A percentile compares a stretch with the other conserved stretches of the same genome.
Conservation (phyloP, 73 alveolate genomes). For the Uronychia binucleata region DNA sequence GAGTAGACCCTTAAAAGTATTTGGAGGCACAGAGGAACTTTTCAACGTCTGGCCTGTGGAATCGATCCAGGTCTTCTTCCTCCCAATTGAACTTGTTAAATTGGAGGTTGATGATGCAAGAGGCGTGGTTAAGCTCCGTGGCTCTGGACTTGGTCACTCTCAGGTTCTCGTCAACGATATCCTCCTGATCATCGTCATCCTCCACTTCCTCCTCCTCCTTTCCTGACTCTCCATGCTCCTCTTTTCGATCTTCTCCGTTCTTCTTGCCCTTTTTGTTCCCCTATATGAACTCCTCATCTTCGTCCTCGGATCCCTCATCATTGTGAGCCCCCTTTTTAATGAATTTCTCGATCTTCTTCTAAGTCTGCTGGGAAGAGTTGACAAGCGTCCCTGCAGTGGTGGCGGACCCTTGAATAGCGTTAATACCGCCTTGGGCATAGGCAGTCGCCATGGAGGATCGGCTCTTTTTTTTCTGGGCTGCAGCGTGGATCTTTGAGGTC, state of each 20-base stretch:
- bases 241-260: not conserved
- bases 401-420: not conserved
- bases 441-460: not conserved
- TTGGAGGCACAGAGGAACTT: not conserved
- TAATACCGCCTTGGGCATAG: not conserved
- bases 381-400: not conserved
- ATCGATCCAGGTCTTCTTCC: slow-evolving; percentile 30
- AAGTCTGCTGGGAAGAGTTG: not conserved
- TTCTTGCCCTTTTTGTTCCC: not conserved
- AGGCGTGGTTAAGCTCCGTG: slow-evolving; percentile 42
- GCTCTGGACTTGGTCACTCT: slow-evolving; percentile 27
- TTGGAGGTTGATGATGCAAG: slow-evolving; percentile 40
- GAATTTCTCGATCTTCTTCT: slow-evolving; percentile 9
- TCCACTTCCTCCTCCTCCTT: not conserved
- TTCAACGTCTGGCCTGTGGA: slow-evolving; percentile 45
- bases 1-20: not conserved
- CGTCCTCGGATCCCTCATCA: slow-evolving; percentile 6
- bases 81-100: slow-evolving; percentile 51
- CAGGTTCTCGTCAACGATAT: slow-evolving; percentile 15
- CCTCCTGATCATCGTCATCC: not conserved
- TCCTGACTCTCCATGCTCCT: not conserved
- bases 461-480: not conserved
- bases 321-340: not conserved
- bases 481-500: not conserved
- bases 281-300: not conserved